Conservation (phyloP, 2,329 filamentous ascomycete species). For the Zymoseptoria tritici region DNA sequence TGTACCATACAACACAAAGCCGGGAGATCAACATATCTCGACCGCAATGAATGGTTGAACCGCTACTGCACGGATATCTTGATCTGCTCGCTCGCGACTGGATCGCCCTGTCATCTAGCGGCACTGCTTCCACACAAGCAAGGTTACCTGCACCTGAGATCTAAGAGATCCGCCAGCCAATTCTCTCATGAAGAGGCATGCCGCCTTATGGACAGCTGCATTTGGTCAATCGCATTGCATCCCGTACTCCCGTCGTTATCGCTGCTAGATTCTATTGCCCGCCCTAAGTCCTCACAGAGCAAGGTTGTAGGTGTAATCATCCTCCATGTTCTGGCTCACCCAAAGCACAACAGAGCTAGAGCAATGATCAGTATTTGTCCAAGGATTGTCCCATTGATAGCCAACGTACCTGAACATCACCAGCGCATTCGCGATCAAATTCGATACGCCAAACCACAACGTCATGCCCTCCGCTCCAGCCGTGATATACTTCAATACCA, state of each 20-base stretch:
- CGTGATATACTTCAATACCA: conserved; percentile 62
- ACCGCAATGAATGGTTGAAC: background rate
- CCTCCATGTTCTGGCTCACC: conserved; percentile 66
- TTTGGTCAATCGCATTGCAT: background rate
- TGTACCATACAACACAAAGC: background rate
- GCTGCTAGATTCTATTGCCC: background rate
- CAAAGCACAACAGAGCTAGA: conserved; percentile 56
- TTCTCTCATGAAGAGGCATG: background rate
- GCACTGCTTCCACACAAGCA: no score
- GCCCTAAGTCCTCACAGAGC: conserved; percentile 43
- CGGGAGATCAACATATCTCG: background rate
- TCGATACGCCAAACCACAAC: conserved; percentile 60
- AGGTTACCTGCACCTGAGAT: no score
- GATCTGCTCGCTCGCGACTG: background rate
- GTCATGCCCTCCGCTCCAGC: conserved; percentile 53
- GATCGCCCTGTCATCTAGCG: no score
- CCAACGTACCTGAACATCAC: conserved; percentile 58
- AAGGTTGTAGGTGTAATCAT: conserved; percentile 64
- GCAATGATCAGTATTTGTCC: conserved; percentile 22
- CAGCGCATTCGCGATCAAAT: conserved; percentile 56
- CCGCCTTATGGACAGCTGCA: background rate
- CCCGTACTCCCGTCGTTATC: background rate
- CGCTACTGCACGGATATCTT: background rate
- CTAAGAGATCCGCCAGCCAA: background rate
- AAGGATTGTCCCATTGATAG: background rate